Conservation (phyloP, 1,284 basidiomycete species). For the Takashimella tepidaria region DNA sequence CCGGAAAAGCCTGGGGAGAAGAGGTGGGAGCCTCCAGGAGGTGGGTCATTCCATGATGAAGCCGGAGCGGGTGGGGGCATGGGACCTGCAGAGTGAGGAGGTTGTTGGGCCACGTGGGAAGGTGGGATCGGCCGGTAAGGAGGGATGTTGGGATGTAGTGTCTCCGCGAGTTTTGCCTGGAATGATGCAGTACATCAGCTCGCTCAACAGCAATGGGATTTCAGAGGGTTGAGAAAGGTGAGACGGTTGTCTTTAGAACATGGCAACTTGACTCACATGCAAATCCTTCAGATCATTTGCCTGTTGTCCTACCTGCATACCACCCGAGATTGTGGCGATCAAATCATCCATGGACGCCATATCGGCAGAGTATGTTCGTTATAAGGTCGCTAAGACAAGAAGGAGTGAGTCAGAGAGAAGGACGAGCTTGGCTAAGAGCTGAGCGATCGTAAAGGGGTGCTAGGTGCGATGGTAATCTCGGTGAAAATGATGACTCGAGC, state of each 20-base stretch:
- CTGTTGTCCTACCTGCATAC: slow-evolving; percentile 39
- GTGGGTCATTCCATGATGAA: slow-evolving; percentile 41
- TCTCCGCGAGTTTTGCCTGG: slow-evolving; percentile 33
- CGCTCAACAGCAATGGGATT: neutral
- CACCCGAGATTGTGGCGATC: slow-evolving; percentile 32
- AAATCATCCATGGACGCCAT: slow-evolving; percentile 41
- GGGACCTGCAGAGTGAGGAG: slow-evolving; percentile 19
- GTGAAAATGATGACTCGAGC: neutral
- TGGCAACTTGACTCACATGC: slow-evolving; percentile 17
- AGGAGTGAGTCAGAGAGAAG: too few relatives aligned
- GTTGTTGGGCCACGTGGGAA: slow-evolving; percentile 23
- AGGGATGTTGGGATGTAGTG: slow-evolving; percentile 22
- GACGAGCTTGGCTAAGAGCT: too few relatives aligned
- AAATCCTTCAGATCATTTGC: slow-evolving; percentile 37
- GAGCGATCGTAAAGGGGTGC: too few relatives aligned
- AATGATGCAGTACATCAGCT: slow-evolving; percentile 7
- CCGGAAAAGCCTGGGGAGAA: slow-evolving; percentile 9
- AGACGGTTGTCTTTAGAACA: too few relatives aligned
- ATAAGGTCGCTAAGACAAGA: too few relatives aligned
- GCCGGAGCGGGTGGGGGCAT: slow-evolving; percentile 41
- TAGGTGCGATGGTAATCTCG: too few relatives aligned
- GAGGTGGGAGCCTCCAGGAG: slow-evolving; percentile 11
- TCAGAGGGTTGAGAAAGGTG: neutral
- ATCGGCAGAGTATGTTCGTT: neutral
- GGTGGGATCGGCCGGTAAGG: slow-evolving; percentile 17